Conservation (phyloP, 2,329 filamentous ascomycete genomes). For the Alternaria panax region DNA sequence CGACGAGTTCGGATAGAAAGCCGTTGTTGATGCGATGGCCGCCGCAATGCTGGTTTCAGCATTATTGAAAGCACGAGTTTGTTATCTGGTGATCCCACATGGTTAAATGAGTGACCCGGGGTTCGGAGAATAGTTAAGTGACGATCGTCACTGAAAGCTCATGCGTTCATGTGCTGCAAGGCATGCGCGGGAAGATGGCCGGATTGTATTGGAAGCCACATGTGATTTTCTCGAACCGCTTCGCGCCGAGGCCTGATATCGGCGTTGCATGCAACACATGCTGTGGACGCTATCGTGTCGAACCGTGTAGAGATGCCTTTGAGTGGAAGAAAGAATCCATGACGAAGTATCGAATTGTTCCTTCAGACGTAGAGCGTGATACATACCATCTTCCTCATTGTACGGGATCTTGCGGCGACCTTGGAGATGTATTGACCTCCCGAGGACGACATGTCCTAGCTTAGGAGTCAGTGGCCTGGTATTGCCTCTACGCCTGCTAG, state of each 20-base stretch:
- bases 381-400: background rate
- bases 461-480: background rate
- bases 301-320: background rate
- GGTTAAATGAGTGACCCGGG: constrained; percentile 9
- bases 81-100: constrained; percentile 4
- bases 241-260: background rate
- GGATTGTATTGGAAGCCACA: constrained; percentile 8
- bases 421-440: background rate
- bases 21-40: constrained; percentile 5
- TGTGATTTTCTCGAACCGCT: constrained; percentile 9
- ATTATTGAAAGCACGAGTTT: constrained; percentile 10
- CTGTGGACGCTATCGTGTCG: background rate
- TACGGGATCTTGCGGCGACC: background rate
- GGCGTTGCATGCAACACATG: background rate
- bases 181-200: constrained; percentile 1
- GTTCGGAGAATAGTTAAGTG: constrained; percentile 16
- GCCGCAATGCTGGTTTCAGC: constrained; percentile 13
- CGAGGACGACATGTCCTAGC: background rate
- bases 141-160: constrained; percentile 10
- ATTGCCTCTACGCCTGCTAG: background rate
- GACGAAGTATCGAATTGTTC: background rate
- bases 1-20: constrained; percentile 6
- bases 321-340: background rate
- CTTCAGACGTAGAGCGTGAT: background rate
- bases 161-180: constrained; percentile 8